phyloP scores from a whole-genome alignment of 139 green algal species.

The Chlorella sorokiniana region DNA sequence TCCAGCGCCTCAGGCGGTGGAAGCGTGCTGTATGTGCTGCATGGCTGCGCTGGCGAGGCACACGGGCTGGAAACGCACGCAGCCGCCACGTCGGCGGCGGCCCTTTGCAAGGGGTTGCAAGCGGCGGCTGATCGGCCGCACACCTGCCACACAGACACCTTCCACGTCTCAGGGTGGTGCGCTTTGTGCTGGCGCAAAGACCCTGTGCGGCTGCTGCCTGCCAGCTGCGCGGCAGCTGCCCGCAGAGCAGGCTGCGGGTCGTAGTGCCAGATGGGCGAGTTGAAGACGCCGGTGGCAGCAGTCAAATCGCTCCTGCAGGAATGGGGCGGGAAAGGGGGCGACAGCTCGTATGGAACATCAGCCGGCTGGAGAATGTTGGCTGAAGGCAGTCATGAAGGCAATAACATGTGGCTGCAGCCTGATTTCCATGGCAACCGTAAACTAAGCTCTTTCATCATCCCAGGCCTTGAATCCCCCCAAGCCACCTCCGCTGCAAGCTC shows the following conservation, averaged over 20 bases:
- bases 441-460: not conserved
- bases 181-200: slow-evolving; percentile 32
- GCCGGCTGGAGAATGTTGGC: too few relatives aligned
- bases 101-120: not conserved
- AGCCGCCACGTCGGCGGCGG: not conserved
- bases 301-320: slow-evolving; percentile 54
- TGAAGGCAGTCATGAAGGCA: too few relatives aligned
- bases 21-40: too few relatives aligned
- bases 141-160: slow-evolving; percentile 72
- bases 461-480: too few relatives aligned
- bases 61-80: not conserved
- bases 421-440: not conserved
- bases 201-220: slow-evolving; percentile 1
- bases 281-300: slow-evolving; percentile 38
- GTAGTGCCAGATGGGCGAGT: slow-evolving; percentile 70
- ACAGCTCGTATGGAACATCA: not conserved
- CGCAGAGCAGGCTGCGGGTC: slow-evolving; percentile 39
- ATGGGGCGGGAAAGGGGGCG: not conserved
- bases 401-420: not conserved
- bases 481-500: not conserved
- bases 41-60: too few relatives aligned
- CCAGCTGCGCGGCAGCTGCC: not conserved
- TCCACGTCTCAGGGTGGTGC: slow-evolving; percentile 75
- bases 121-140: not conserved
- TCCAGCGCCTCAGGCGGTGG: too few relatives aligned